Percentiles rank a stretch among this genome's conserved stretches.
Conservation (phyloP, 371 early-diverging fungal species). For the Rhizopus delemar region DNA sequence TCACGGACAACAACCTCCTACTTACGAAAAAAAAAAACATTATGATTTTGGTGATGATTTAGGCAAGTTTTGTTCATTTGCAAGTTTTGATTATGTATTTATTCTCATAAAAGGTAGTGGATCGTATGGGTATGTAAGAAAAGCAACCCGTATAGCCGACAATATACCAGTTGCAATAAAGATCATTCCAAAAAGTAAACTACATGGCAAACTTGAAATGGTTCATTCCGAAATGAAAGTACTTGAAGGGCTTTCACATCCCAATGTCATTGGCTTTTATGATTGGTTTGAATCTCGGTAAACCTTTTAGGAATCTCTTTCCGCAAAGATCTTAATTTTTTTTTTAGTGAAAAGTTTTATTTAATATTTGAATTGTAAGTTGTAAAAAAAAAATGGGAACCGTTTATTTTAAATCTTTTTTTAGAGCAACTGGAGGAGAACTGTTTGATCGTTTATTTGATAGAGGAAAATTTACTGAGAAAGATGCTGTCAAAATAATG, state of each 20-base stretch:
- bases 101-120: constrained; percentile 56
- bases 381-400: background rate
- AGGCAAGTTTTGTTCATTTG: constrained; percentile 29
- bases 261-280: constrained; percentile 75
- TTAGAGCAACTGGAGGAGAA: constrained; percentile 79
- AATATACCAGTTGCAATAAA: constrained; percentile 71
- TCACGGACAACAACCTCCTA: no score
- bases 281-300: constrained; percentile 78
- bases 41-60: constrained; percentile 63
- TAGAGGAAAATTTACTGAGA: constrained; percentile 83
- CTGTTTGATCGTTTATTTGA: constrained; percentile 85
- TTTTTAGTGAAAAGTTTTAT: constrained; percentile 64
- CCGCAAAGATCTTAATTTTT: background rate
- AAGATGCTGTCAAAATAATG: constrained; percentile 75
- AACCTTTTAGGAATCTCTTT: background rate
- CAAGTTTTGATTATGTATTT: no score
- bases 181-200: constrained; percentile 68
- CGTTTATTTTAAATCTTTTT: no score
- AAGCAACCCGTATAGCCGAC: constrained; percentile 55
- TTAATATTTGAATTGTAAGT: constrained; percentile 82
- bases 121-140: constrained; percentile 72
- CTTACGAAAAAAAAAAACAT: constrained; percentile 64
- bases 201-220: constrained; percentile 70
- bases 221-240: constrained; percentile 74
- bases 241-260: constrained; percentile 69